Base-by-base conservation (phyloP, 2,329 filamentous ascomycete species). In the Berkeleyomyces basicola region DNA sequence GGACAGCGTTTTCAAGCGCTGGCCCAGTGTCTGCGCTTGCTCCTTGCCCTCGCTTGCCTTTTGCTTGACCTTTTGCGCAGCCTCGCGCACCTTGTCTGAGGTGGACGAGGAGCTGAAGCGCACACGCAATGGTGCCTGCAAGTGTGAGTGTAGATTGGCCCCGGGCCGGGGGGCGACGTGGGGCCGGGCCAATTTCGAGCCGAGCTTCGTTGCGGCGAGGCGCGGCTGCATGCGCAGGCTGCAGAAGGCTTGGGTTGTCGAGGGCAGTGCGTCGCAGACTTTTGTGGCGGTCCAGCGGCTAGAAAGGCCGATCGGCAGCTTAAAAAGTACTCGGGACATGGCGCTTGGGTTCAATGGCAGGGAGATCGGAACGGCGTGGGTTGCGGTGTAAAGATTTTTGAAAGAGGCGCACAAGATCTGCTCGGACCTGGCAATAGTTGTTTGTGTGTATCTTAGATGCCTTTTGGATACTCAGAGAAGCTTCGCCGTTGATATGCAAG, bases 1-100 rank as follows among this genome's bases (percentile, higher is more conserved):
- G 2, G 87, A 90, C 55, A 99, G 81, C 71, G 88, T 90, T 74
- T 86, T 90, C 71, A 97, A 76, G 36, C 86, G 81, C 66, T 84
- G 83, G 1, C 85, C 85, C 49, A 93, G 72, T 6, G 84, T 82
- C 49, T 62, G 60, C 7, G 62, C 61, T 39, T 62, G 53, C 6
- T 62, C 63, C 51, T 62, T 64, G 39, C 53, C 47, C 39, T 62
- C 60, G n/a, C 23, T 37, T 9, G 63, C 60, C 47, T 62, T 64
- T 37, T 64, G 44, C 53, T 62, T 64, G 6, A 64, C 42, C 11
- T 62, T 62, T 16, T 62, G 60, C 1, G 60, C 44, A 2, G 53
- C 63, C 43, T 62, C 55, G 39, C 60, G 55, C 5, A 64, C 42
- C 55, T 60, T 62, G 51, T 58, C 33, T 7, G 51, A 23, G 2